Evolutionary conservation across 1,284 basidiomycete species (phyloP).

Genomic region (Trametes hirsuta): DNA sequence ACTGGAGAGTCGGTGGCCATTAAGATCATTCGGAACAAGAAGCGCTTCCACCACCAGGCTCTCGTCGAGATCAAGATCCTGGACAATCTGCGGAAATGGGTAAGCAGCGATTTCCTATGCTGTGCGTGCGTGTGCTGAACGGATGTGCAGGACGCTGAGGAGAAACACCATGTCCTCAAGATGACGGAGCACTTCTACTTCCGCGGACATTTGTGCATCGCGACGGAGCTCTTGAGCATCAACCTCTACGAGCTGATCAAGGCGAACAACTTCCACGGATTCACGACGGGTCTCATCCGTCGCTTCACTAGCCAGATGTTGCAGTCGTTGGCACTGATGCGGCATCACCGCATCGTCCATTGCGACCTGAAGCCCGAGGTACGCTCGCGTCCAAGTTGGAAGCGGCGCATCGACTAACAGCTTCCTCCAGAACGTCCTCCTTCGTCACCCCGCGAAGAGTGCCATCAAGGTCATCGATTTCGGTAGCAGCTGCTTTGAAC

Average conservation of each 20-base stretch:
- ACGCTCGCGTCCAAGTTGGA: constrained; percentile 24
- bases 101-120: constrained; percentile 40
- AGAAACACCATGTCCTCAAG: constrained; percentile 96
- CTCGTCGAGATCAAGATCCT: constrained; percentile 98
- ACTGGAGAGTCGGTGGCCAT: constrained; percentile 97
- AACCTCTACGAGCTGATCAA: constrained; percentile 99
- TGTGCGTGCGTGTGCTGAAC: not conserved
- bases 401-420: constrained; percentile 3
- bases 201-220: constrained; percentile 97
- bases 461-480: constrained; percentile 99
- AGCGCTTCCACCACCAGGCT: constrained; percentile 98
- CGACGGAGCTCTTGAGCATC: constrained; percentile 97
- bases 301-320: constrained; percentile 98
- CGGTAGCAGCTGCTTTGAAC: constrained; percentile 97
- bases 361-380: constrained; percentile 99
- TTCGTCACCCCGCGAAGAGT: constrained; percentile 94
- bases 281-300: constrained; percentile 92
- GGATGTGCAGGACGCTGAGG: constrained; percentile 81
- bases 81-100: constrained; percentile 96
- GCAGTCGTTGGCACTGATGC: constrained; percentile 88
- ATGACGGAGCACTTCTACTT: constrained; percentile 99
- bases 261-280: constrained; percentile 97
- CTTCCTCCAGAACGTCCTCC: constrained; percentile 80
- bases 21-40: constrained; percentile 99
- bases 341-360: constrained; percentile 98